Evolutionary conservation across 2,329 filamentous ascomycete species (phyloP), one percentile per base, ranked within the genome.

Genomic region (Neonectria hederae): DNA sequence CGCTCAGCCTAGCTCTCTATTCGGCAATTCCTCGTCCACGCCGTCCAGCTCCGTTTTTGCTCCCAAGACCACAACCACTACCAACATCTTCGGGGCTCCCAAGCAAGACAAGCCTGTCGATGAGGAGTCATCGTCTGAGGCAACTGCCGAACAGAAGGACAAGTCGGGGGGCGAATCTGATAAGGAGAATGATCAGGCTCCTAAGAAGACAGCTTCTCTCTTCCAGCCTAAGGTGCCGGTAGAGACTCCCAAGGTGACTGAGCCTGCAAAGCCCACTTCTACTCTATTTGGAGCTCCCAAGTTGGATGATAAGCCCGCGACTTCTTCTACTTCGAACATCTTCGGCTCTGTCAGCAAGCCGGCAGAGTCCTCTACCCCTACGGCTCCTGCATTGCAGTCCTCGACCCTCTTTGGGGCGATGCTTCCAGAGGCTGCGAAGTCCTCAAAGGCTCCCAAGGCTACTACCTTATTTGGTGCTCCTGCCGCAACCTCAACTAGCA

Each of bases 181-280:
- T 70, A 83, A 82, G 72, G 81, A 83, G 72, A 82, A 82, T 53
- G 79, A 79, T 62, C 73, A 79, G 57, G 72, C 75, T 35, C 59
- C 77, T 45, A 79, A 78, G 55, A 79, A 78, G 69, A 5, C 35
- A 2, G 13, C 2, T 2, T 66, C 68, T 6, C 19, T 74, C 26
- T 76, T 76, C 30, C 77, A 76, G n/a, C 58, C 70, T 40, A 80
- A 79, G 70, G 53, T 69, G 10, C 63, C 74, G 4, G 43, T 71
- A 4, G 76, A 78, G 60, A 38, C 74, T 7, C 30, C 71, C 5
- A 75, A 80, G 56, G 62, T 68, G 14, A 55, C 69, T 17, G 73
- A 78, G 40, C 60, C 74, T 8, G 62, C 71, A 8, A 77, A 76
- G 59, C 59, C 74, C 28, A 6, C 10, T 13, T n/a, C 46, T 7